These are phyloP conservation scores for Schizonepeta tenuifolia DNA, from an alignment of 257 asterid species.

Conservation along the genomic window DNA sequence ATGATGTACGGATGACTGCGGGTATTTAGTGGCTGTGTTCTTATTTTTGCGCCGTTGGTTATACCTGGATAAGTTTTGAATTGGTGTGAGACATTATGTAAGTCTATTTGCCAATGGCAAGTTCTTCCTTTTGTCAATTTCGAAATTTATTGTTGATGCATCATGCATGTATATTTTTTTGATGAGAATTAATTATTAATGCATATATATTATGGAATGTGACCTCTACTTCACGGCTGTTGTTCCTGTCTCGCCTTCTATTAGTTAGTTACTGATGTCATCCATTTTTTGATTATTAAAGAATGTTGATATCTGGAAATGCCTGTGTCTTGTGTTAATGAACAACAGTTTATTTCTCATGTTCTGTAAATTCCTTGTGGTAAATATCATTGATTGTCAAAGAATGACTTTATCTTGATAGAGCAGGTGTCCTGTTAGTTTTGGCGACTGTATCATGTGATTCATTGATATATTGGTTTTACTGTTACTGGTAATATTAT, in stretches of 20 bases:
- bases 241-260: neutral
- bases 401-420: neutral
- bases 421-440: neutral
- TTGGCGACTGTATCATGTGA: neutral
- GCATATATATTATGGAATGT: neutral
- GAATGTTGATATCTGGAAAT: neutral
- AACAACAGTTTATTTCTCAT: neutral
- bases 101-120: neutral
- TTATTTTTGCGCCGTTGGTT: neutral
- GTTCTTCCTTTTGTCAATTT: neutral
- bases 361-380: neutral
- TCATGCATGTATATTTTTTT: too few species aligned
- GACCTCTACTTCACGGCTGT: neutral
- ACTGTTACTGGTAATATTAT: neutral
- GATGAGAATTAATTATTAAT: too few species aligned
- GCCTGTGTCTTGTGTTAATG: neutral
- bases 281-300: neutral
- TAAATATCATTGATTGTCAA: neutral
- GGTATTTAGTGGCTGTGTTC: neutral
- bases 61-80: neutral
- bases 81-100: neutral
- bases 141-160: neutral
- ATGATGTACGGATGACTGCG: too few species aligned
- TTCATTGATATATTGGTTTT: neutral
- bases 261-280: neutral